phyloP scores from a whole-genome alignment of 305 asterid genomes.

The Galium porrigens region DNA sequence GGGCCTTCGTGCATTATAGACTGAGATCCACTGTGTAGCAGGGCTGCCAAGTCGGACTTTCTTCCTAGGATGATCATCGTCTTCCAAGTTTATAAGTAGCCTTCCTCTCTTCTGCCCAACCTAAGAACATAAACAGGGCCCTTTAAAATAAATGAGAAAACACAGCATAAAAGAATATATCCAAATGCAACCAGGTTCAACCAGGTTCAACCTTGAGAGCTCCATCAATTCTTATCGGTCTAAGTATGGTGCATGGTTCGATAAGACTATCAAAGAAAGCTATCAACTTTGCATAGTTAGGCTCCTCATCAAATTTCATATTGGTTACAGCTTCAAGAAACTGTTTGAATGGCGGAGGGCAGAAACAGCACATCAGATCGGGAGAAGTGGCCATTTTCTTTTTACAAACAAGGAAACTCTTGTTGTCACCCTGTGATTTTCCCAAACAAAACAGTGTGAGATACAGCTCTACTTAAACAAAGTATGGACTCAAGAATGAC shows the following conservation, averaged over 20 bases:
- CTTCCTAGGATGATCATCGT: constrained; percentile 96
- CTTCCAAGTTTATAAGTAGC: constrained; percentile 81
- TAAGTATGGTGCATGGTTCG: constrained; percentile 52
- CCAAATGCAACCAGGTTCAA: neutral
- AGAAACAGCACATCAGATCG: constrained; percentile 88
- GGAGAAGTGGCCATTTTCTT: constrained; percentile 95
- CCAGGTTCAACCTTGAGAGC: constrained; percentile 56
- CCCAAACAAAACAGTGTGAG: constrained; percentile 10
- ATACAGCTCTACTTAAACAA: constrained; percentile 9
- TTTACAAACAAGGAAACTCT: constrained; percentile 89
- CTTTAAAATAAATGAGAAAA: neutral
- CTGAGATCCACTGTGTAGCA: constrained; percentile 97
- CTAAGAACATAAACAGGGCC: constrained; percentile 25
- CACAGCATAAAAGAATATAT: neutral
- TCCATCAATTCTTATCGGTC: constrained; percentile 91
- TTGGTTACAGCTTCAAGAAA: constrained; percentile 84
- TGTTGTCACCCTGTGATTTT: constrained; percentile 79
- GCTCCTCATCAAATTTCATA: constrained; percentile 95
- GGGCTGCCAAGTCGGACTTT: constrained; percentile 93
- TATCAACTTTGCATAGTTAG: constrained; percentile 72
- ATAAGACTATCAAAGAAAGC: constrained; percentile 69
- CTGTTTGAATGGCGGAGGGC: constrained; percentile 76
- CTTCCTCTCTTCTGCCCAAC: constrained; percentile 97
- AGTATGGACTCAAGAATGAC: constrained; percentile 5
- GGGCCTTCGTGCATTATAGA: constrained; percentile 86